Base-by-base conservation (phyloP, 257 asterid genomes). In the Nicotiana tomentosiformis region DNA sequence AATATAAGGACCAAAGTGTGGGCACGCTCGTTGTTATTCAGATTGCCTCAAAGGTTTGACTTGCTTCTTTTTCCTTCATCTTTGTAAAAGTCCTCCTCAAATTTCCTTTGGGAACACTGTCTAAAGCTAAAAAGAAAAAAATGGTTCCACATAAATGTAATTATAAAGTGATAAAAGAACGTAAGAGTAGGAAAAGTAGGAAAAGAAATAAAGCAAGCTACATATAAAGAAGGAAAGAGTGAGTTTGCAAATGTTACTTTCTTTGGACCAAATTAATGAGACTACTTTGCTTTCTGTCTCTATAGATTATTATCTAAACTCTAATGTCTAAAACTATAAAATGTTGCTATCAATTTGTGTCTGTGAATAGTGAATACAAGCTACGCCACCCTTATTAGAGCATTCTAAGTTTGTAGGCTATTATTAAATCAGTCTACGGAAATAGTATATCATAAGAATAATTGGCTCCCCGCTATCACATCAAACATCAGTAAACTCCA, bases 11-110 rank as follows among this genome's bases (percentile, higher is more conserved):
- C 30, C 70, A n/a, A 77, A 76, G 58, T 79, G 85, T 46, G 86
- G 84, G 83, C 90, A 87, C 90, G 90, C 86, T 83, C 66, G 43
- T 70, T 66, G 55, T 35, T 69, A 65, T 46, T 66, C 29, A 53
- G 35, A 35, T 70, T 2, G 23, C 18, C 53, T 10, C 15, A 49
- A 84, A 87, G 85, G 17, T 86, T 86, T 86, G 89, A 86, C 89
- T 86, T 86, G 78, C 65, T 35, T 32, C 43, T 72, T 86, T 86
- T 83, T 74, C 51, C 30, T 32, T 46, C 35, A 29, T 80, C 60
- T 72, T 72, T 72, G 58, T 23, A 14, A 20, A 33, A 46, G 49
- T 39, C 49, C 0, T 43, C 49, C 49, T 43, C 49, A 43, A 43
- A 7, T 43, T 37, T 17, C 57, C 5, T 53, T 53, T 51, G 16